A percentile compares a stretch with the other conserved stretches of the same genome.
phyloP scores from a whole-genome alignment of 192 early-diverging fungal genomes.

The Linnemannia schmuckeri region DNA sequence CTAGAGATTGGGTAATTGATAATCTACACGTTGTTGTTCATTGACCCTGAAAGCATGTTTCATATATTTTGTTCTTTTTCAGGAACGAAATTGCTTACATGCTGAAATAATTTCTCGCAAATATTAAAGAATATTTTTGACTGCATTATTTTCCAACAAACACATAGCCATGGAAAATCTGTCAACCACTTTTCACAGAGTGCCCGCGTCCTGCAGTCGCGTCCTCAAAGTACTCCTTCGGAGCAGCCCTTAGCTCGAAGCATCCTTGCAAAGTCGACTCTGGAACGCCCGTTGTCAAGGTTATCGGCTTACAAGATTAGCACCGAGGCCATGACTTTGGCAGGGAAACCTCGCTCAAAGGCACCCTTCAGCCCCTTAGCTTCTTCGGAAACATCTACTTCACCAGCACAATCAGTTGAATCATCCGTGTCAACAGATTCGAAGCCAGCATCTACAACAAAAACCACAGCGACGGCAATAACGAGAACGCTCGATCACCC shows the following conservation, averaged over 20 bases:
- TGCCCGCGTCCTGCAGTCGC: slow-evolving; percentile 15
- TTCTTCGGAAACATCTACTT: background rate
- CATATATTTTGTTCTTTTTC: background rate
- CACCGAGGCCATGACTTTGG: background rate
- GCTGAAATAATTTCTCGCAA: background rate
- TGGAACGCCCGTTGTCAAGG: background rate
- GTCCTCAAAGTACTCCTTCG: background rate
- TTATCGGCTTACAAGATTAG: background rate
- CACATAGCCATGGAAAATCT: slow-evolving; percentile 13
- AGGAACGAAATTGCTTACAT: background rate
- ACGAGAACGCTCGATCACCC: background rate
- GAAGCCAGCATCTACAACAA: background rate
- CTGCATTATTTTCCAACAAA: background rate
- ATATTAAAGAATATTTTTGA: background rate
- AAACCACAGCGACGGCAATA: background rate
- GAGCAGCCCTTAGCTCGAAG: background rate
- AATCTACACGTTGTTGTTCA: background rate
- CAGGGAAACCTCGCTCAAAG: slow-evolving; percentile 14
- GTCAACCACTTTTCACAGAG: slow-evolving; percentile 46
- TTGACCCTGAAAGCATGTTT: background rate
- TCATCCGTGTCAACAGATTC: background rate
- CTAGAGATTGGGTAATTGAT: slow-evolving; percentile 11
- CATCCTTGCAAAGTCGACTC: background rate
- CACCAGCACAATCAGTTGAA: background rate
- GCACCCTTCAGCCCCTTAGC: background rate